Conservation (phyloP, 2,329 filamentous ascomycete species). For the Colletotrichum karsti region DNA sequence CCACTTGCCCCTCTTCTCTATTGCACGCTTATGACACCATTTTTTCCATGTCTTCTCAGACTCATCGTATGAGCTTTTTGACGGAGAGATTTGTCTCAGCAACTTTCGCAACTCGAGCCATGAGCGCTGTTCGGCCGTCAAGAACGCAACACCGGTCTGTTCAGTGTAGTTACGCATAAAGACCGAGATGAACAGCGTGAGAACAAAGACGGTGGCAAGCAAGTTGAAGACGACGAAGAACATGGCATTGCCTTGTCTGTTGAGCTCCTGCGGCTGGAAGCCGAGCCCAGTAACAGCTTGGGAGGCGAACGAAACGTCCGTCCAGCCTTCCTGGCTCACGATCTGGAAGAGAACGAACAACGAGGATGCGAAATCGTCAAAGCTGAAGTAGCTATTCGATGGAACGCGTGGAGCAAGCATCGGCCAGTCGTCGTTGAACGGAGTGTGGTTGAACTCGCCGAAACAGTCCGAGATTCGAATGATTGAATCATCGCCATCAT, state of each 20-base stretch:
- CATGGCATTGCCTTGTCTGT: constrained; percentile 83
- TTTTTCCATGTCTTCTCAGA: constrained; percentile 82
- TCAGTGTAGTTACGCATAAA: constrained; percentile 99
- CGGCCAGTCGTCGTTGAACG: constrained; percentile 79
- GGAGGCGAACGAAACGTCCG: constrained; percentile 86
- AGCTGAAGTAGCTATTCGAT: constrained; percentile 85
- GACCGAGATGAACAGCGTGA: constrained; percentile 97
- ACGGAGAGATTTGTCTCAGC: constrained; percentile 90
- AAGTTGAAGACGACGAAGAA: constrained; percentile 98
- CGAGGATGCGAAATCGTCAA: constrained; percentile 93
- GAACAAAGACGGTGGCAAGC: constrained; percentile 92
- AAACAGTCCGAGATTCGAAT: constrained; percentile 77
- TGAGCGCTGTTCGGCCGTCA: constrained; percentile 94
- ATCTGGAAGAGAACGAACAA: constrained; percentile 98
- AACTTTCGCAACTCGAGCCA: constrained; percentile 96
- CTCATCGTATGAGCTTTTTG: constrained; percentile 86
- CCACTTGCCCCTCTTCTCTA: constrained; percentile 94
- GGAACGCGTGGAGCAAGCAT: constrained; percentile 85
- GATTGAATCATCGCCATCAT: constrained; percentile 70
- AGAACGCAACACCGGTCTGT: constrained; percentile 94
- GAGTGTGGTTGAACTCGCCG: constrained; percentile 80
- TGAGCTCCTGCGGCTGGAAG: constrained; percentile 74
- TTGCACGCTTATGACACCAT: constrained; percentile 94
- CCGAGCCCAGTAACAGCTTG: constrained; percentile 83
- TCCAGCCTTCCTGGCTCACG: constrained; percentile 98